A percentile compares a stretch with the other conserved stretches of the same genome.
Conservation (phyloP, 768 basidiomycete species). For the Leucogyrophana mollusca region DNA sequence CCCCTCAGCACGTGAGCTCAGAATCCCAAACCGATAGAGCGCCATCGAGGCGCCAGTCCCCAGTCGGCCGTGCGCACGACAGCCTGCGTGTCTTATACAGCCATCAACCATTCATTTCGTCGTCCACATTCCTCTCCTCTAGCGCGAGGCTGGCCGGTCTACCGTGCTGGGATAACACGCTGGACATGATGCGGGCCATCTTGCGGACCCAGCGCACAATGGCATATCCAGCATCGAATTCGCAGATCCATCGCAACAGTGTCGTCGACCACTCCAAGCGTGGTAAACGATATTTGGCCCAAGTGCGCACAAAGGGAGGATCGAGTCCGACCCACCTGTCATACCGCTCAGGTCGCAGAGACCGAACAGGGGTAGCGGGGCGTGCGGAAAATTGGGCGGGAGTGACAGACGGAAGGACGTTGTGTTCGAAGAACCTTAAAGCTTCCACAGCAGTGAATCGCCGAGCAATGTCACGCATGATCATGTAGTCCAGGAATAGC, state of each 20-base stretch:
- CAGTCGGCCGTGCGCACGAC: too few relatives aligned
- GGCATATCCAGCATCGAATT: too few relatives aligned
- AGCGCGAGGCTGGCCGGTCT: too few relatives aligned
- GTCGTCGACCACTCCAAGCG: not conserved
- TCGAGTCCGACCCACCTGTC: conserved; percentile 6
- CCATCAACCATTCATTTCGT: too few relatives aligned
- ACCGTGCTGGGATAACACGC: not conserved
- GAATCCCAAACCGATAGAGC: too few relatives aligned
- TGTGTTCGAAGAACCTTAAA: conserved; percentile 21
- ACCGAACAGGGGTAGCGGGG: not conserved
- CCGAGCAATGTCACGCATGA: conserved; percentile 15
- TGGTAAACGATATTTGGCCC: conserved; percentile 1
- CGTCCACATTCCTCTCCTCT: too few relatives aligned
- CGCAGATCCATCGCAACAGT: conserved; percentile 3
- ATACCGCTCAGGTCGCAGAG: not conserved
- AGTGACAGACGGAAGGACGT: not conserved
- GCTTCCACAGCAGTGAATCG: conserved; percentile 27
- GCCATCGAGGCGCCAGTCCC: too few relatives aligned
- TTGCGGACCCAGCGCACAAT: not conserved
- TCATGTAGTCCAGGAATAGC: conserved; percentile 27
- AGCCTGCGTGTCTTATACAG: too few relatives aligned
- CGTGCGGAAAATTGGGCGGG: not conserved
- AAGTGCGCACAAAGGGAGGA: not conserved
- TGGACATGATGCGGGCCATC: not conserved
- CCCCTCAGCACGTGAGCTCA: too few relatives aligned